Evolutionary conservation across 2,329 filamentous ascomycete species (phyloP).

Genomic region (Pseudogymnoascus sp.): DNA sequence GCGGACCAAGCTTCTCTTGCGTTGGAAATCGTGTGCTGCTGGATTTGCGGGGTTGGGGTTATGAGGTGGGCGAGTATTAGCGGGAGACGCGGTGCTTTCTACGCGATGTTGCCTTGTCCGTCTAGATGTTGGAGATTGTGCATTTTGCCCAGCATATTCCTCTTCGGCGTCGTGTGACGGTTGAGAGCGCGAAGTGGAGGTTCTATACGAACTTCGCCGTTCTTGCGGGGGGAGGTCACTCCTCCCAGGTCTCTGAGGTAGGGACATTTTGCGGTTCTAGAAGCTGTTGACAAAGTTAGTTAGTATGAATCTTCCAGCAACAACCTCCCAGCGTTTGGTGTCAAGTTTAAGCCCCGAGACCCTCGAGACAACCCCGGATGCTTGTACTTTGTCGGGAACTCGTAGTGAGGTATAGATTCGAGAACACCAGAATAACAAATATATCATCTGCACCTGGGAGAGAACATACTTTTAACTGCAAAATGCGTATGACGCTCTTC

Average conservation of each 20-base stretch:
- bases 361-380: background rate
- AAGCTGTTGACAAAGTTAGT: background rate
- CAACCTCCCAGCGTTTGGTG: background rate
- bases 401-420: background rate
- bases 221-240: constrained; percentile 49
- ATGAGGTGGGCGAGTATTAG: constrained; percentile 21
- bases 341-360: background rate
- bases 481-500: background rate
- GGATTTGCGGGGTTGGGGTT: constrained; percentile 24
- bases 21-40: constrained; percentile 36
- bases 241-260: constrained; percentile 55
- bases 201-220: constrained; percentile 55
- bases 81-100: constrained; percentile 34
- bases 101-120: constrained; percentile 10
- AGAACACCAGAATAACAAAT: background rate
- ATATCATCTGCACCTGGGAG: background rate
- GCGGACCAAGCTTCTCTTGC: constrained; percentile 81
- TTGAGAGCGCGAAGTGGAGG: constrained; percentile 57
- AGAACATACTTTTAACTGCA: background rate
- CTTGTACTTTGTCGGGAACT: background rate
- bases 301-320: background rate
- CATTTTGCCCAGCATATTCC: constrained; percentile 31
- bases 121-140: constrained; percentile 8
- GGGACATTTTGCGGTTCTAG: constrained; percentile 40
- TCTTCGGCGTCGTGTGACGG: constrained; percentile 63